Percentiles rank a stretch among this genome's conserved stretches.
Evolutionary conservation across 768 basidiomycete genomes (phyloP).

Genomic region (Phlebiopsis gigantea): DNA sequence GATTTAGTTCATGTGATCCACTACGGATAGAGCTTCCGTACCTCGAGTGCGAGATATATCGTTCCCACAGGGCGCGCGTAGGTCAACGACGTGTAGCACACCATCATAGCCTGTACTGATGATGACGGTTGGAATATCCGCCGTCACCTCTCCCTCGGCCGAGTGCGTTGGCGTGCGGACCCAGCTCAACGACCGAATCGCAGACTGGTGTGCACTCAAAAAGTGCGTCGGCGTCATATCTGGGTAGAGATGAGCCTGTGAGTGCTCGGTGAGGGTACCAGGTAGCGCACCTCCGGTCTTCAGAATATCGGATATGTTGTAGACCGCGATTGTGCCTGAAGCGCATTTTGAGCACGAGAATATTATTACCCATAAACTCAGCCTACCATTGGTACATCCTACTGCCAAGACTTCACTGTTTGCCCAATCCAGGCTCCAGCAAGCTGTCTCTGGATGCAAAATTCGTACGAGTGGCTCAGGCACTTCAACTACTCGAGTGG

Average conservation of each 20-base stretch:
- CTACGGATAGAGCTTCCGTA: constrained; percentile 20
- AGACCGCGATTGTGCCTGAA: constrained; percentile 30
- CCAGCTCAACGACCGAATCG: constrained; percentile 74
- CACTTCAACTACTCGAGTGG: constrained; percentile 44
- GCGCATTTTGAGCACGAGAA: neutral
- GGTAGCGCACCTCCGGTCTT: neutral
- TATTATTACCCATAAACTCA: neutral
- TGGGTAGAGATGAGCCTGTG: neutral
- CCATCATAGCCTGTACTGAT: constrained; percentile 82
- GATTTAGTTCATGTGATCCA: neutral
- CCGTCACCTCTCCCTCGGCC: constrained; percentile 38
- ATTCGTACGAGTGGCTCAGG: constrained; percentile 66
- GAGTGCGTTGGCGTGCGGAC: constrained; percentile 57
- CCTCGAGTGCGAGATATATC: constrained; percentile 79
- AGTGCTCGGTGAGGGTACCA: constrained; percentile 34
- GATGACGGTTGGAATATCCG: constrained; percentile 64
- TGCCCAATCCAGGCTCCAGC: constrained; percentile 85
- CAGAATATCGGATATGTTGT: constrained; percentile 25
- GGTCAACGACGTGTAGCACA: constrained; percentile 67
- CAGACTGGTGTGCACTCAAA: constrained; percentile 70
- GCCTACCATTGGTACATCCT: constrained; percentile 76
- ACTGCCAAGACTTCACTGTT: constrained; percentile 79
- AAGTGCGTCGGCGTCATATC: constrained; percentile 56
- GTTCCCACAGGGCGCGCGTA: constrained; percentile 62
- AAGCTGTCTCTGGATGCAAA: constrained; percentile 69